phyloP scores from a whole-genome alignment of 768 basidiomycete species.

The Tulasnella sp. region DNA sequence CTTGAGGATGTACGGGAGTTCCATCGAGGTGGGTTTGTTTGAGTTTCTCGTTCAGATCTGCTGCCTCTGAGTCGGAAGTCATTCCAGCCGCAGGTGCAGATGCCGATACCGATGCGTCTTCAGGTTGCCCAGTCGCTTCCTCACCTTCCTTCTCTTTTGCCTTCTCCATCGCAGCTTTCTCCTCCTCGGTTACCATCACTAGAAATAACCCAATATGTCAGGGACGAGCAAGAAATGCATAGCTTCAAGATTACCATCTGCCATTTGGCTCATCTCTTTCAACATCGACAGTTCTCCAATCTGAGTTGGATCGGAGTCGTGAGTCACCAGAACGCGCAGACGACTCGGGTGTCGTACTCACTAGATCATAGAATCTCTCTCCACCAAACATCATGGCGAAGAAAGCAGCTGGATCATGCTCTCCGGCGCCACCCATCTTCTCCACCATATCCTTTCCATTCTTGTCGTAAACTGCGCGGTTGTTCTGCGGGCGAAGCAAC shows the following conservation, averaged over 20 bases:
- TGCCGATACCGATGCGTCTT: conserved; percentile 23
- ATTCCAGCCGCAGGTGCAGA: conserved; percentile 16
- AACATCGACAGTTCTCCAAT: conserved; percentile 95
- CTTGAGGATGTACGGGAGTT: neutral
- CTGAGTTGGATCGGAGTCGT: conserved; percentile 32
- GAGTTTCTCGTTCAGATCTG: conserved; percentile 16
- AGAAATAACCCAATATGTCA: neutral
- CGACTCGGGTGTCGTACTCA: conserved; percentile 38
- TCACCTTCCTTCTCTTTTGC: conserved; percentile 44
- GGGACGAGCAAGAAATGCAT: neutral
- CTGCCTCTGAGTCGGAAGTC: conserved; percentile 19
- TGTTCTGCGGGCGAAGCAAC: conserved; percentile 41
- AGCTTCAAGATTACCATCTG: conserved; percentile 31
- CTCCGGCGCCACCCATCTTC: conserved; percentile 63
- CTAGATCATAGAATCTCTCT: conserved; percentile 81
- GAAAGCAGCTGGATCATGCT: conserved; percentile 90
- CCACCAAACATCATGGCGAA: conserved; percentile 96
- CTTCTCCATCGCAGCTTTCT: conserved; percentile 76
- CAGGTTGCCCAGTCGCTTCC: conserved; percentile 23
- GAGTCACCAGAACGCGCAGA: neutral
- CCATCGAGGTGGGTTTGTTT: conserved; percentile 19
- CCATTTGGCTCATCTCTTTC: conserved; percentile 83
- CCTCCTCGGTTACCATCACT: conserved; percentile 87
- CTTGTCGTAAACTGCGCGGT: conserved; percentile 86
- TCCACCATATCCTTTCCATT: conserved; percentile 90